Evolutionary conservation across 371 early-diverging fungal genomes (phyloP).

Genomic region (Mucor lusitanicus): DNA sequence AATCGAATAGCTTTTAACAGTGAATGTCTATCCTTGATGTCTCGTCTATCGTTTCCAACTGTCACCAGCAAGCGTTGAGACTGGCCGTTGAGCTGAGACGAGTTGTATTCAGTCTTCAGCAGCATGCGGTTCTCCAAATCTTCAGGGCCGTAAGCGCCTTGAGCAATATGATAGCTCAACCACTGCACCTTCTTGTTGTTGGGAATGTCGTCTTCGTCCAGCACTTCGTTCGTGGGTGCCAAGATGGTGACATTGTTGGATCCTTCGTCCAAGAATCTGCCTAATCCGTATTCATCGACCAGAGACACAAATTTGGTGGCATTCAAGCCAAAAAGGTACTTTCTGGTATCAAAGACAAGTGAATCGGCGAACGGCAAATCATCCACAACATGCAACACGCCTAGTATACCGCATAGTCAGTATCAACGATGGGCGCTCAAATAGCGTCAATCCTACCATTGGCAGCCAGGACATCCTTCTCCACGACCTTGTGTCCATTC

Average conservation of each 20-base stretch:
- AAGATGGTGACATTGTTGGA: conserved; percentile 42
- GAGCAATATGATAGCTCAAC: conserved; percentile 52
- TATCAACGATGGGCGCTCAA: too few relatives aligned
- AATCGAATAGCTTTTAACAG: conserved; percentile 28
- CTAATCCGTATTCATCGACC: conserved; percentile 41
- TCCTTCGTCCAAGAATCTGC: conserved; percentile 37
- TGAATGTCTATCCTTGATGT: background rate
- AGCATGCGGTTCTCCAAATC: conserved; percentile 42
- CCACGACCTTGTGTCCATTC: conserved; percentile 23
- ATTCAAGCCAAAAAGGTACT: conserved; percentile 51
- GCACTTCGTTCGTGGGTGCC: conserved; percentile 50
- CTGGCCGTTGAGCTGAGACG: conserved; percentile 9
- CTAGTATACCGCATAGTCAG: conserved; percentile 8
- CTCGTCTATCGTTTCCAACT: background rate
- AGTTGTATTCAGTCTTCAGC: conserved; percentile 37
- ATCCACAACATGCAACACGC: conserved; percentile 46
- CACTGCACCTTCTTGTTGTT: conserved; percentile 27
- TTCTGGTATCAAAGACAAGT: conserved; percentile 41
- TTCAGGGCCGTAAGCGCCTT: conserved; percentile 31
- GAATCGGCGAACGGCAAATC: conserved; percentile 35
- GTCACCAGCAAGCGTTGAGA: conserved; percentile 20
- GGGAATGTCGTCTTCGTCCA: conserved; percentile 29
- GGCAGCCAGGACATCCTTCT: conserved; percentile 38
- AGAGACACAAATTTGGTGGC: conserved; percentile 51
- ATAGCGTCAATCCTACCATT: conserved; percentile 29